Percentiles rank a stretch among this genome's conserved stretches.
Conservation (phyloP, 805 yeast species). For the Peterozyma toletana region DNA sequence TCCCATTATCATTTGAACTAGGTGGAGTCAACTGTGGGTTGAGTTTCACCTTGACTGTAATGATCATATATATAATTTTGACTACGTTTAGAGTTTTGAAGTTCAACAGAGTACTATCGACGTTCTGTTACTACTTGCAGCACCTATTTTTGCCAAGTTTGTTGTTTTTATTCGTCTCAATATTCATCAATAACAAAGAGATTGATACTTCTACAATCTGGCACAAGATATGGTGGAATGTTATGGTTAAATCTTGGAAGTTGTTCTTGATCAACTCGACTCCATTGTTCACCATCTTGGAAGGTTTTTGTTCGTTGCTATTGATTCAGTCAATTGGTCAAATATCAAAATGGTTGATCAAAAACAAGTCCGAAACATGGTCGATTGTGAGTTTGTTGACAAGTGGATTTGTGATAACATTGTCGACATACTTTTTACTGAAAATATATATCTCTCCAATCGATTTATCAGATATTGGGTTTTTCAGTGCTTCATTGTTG, state of each 20-base stretch:
- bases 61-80: constrained; percentile 59
- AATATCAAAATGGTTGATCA: constrained; percentile 62
- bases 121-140: constrained; percentile 67
- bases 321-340: constrained; percentile 93
- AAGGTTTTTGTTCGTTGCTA: constrained; percentile 87
- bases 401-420: constrained; percentile 70
- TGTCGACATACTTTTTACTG: constrained; percentile 71
- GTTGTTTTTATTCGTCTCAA: constrained; percentile 58
- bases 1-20: constrained; percentile 89
- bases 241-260: constrained; percentile 61
- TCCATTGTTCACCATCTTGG: constrained; percentile 80
- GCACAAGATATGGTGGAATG: constrained; percentile 24
- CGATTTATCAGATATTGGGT: constrained; percentile 52
- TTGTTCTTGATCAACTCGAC: constrained; percentile 70
- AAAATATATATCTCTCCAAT: constrained; percentile 77
- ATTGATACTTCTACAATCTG: constrained; percentile 11
- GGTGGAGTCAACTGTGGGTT: constrained; percentile 91
- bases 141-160: constrained; percentile 79
- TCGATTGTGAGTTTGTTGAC: constrained; percentile 63
- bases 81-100: constrained; percentile 63
- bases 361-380: constrained; percentile 66
- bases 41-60: constrained; percentile 70
- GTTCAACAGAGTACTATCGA: constrained; percentile 34
- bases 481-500: constrained; percentile 70
- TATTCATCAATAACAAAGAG: constrained; percentile 30